These are phyloP conservation scores for Coleophoma eucalyptorum DNA, from an alignment of 2,329 filamentous ascomycete genomes.

Conservation along the genomic window DNA sequence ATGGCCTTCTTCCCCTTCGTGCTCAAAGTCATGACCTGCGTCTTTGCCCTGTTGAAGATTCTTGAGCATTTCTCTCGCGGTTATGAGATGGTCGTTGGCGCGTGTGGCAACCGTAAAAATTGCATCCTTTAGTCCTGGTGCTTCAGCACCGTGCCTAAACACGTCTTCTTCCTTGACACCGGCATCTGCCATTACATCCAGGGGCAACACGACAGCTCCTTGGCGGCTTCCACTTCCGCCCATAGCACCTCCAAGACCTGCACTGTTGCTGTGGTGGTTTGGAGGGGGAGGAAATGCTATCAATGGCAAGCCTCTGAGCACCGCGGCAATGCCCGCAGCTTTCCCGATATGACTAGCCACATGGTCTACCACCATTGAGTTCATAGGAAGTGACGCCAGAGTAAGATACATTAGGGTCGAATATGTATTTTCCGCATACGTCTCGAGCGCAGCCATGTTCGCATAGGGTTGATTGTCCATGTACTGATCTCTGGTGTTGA, in stretches of 20 bases:
- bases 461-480: slow-evolving; percentile 81
- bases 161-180: slow-evolving; percentile 87
- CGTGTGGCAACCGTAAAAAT: slow-evolving; percentile 90
- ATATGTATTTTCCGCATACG: slow-evolving; percentile 92
- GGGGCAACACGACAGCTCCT: slow-evolving; percentile 72
- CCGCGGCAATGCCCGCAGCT: slow-evolving; percentile 80
- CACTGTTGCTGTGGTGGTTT: slow-evolving; percentile 48
- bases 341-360: slow-evolving; percentile 94
- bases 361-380: slow-evolving; percentile 84
- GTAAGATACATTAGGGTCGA: slow-evolving; percentile 88
- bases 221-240: slow-evolving; percentile 38
- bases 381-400: slow-evolving; percentile 72
- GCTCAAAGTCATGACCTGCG: slow-evolving; percentile 84
- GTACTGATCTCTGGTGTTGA: slow-evolving; percentile 77
- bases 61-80: slow-evolving; percentile 85
- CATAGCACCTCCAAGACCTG: slow-evolving; percentile 32
- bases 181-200: slow-evolving; percentile 84
- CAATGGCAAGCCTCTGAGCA: slow-evolving; percentile 82
- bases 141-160: slow-evolving; percentile 73
- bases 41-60: slow-evolving; percentile 70
- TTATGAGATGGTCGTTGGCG: slow-evolving; percentile 94
- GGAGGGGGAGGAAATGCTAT: slow-evolving; percentile 73
- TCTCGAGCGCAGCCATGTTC: slow-evolving; percentile 70
- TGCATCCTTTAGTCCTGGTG: slow-evolving; percentile 79
- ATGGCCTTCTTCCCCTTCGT: slow-evolving; percentile 72